Base-by-base conservation (phyloP, 345 rosid genomes). In the Brassica rapa region DNA sequence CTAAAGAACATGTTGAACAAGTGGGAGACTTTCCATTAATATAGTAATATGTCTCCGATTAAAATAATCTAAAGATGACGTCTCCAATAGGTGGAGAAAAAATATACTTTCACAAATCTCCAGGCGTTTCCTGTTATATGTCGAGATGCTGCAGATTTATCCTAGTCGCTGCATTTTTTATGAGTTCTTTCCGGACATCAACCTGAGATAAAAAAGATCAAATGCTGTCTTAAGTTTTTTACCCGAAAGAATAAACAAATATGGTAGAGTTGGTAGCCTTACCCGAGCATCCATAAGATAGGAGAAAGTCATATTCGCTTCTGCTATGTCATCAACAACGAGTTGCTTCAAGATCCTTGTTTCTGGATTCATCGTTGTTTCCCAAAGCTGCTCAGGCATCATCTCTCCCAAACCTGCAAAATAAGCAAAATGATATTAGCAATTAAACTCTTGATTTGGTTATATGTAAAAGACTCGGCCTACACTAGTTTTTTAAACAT, bases 211-310 rank as follows among this genome's bases (percentile, higher is more conserved):
- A 4, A 14, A 12, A 12, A 3, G 15, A 46, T 46, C 5, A 46
- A 46, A 46, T 46, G 53, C 25, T 2, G 24, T 16, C 4, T 15
- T 23, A 33, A 16, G 15, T 37, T 68, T 66, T 33, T 12, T 4
- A 41, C 4, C 12, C 7, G 14, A 39, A 39, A 39, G 7, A 37
- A 12, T 10, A 62, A 62, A 14, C 46, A 23, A 61, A 37, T 67
- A 2, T 60, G 55, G 33, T 2, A n/a, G 6, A n/a, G 4, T 39
- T 35, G 7, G 11, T 27, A 37, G 33, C 8, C 91, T 68, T 86
- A 94, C 99, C 87, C 86, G 89, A 78, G 91, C 75, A 70, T 98
- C 99, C 99, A 91, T 96, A 14, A 95, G 96, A 59, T 94, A 91
- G 10, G 97, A 90, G 80, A 93, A 91, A 14, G 89, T 88, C 39